Base-by-base conservation (phyloP, 78 protist species). In the Dictyostelium brefeldianum region DNA sequence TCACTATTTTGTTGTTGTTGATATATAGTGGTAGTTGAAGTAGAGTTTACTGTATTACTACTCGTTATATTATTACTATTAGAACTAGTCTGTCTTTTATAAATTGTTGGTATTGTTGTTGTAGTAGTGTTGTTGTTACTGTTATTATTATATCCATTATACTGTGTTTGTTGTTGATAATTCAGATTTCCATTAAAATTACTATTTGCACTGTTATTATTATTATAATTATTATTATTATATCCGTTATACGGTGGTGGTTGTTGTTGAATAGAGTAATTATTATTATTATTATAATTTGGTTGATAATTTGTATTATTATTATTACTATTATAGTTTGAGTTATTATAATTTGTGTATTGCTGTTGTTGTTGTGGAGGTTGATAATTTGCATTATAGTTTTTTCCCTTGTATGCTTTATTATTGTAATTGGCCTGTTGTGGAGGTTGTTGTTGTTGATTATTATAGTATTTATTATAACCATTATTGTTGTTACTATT, bases 281-380 rank as follows among this genome's bases (percentile, higher is more conserved):
- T 56, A 20, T 20, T 20, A 56, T 56, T 56, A 18, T 56, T 6
- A 53, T 14, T 18, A 29, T 59, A 22, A 22, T 59, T 59, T 25
- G 31, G 15, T 22, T 22, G 4, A 59, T 59, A 22, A 14, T 59
- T 3, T 36, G 31, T 29, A 59, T 59, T 59, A 59, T 59, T 59
- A 22, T 59, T 1, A 7, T 22, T 29, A 59, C n/a, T 59, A 59
- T 59, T 59, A 22, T 59, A 7, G n/a, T 22, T 59, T 18, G 69
- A n/a, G 7, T 22, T 59, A 59, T 59, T 22, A 10, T 29, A 25
- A 59, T 59, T 59, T 59, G 69, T 18, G 69, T 59, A 22, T n/a
- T 59, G 69, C 17, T 8, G 69, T 59, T 57, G 65, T 57, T 57
- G 65, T 57, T 59, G 69, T n/a, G 69, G 69, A 22, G 69, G 69